Evolutionary conservation across 345 rosid species (phyloP), one percentile per base, ranked within the genome.

Genomic region (Bruguiera sexangula): DNA sequence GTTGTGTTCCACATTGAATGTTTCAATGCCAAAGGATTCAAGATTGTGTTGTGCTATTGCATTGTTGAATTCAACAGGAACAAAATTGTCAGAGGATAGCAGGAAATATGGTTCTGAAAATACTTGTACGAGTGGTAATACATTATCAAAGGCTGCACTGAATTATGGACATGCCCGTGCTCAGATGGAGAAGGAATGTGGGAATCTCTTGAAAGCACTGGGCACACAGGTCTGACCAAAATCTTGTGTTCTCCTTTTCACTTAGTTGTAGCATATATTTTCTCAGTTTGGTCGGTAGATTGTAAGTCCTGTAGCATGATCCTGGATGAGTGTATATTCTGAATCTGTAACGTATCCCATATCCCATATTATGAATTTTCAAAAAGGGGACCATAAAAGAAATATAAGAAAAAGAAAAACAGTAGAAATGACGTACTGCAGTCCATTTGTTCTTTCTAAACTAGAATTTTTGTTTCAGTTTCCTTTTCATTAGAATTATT

Each of bases 131-230:
- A 91, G 89, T 68, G 96, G 98, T 60, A 80, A 68, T 75, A 89
- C 92, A 52, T 78, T 93, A 72, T 83, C 88, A 60, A 90, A 84
- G 80, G 96, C 98, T 71, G 85, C 98, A 46, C 26, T 84, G 63
- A 79, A 72, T 72, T 87, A 76, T 60, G 90, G 90, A 51, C 83
- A 79, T 62, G 93, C 96, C 71, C 85, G 88, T 52, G 86, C 92
- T 79, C 89, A 85, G 61, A 87, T 93, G 89, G 98, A 93, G 82
- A 89, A 89, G 82, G 97, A 90, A 70, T 92, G 83, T 24, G 97
- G 88, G 68, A 83, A 78, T 82, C 76, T 93, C 75, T 78, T 87
- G 84, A 93, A 93, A 80, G 85, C 93, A 68, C 80, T 93, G 24
- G 96, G 97, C 55, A 90, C 97, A n/a, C 97, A 93, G 97, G 98